Conservation (phyloP, 768 basidiomycete species). For the Lactarius akahatsu region DNA sequence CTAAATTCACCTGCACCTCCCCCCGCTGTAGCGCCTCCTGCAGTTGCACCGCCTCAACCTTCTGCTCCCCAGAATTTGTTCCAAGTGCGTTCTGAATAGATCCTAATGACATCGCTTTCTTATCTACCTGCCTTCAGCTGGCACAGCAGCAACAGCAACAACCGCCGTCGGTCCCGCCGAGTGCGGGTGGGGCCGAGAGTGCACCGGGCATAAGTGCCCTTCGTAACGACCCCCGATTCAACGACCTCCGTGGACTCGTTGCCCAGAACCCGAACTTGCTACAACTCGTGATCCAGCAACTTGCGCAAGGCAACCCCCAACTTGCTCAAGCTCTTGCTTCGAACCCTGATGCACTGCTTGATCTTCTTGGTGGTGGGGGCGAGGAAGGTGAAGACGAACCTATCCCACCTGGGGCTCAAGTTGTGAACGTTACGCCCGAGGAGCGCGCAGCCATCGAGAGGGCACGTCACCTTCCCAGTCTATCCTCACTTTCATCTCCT, state of each 20-base stretch:
- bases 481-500: neutral
- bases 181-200: constrained; percentile 38
- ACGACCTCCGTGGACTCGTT: constrained; percentile 48
- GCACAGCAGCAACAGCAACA: constrained; percentile 62
- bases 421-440: constrained; percentile 78
- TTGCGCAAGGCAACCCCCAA: constrained; percentile 70
- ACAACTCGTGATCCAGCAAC: constrained; percentile 82
- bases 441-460: constrained; percentile 88
- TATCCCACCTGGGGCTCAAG: constrained; percentile 49
- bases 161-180: constrained; percentile 35
- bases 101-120: neutral
- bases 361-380: constrained; percentile 54
- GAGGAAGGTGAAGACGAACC: constrained; percentile 42
- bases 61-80: constrained; percentile 79
- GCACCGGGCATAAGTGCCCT: constrained; percentile 51
- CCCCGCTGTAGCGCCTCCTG: constrained; percentile 39
- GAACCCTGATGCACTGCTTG: constrained; percentile 69
- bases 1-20: constrained; percentile 32
- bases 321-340: constrained; percentile 65
- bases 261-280: constrained; percentile 73
- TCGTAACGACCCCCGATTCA: constrained; percentile 61
- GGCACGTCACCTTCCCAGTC: constrained; percentile 48
- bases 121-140: constrained; percentile 43
- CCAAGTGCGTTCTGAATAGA: constrained; percentile 50
- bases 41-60: constrained; percentile 38